Conservation (phyloP, 768 basidiomycete species). For the Clitopilus passeckerianus region DNA sequence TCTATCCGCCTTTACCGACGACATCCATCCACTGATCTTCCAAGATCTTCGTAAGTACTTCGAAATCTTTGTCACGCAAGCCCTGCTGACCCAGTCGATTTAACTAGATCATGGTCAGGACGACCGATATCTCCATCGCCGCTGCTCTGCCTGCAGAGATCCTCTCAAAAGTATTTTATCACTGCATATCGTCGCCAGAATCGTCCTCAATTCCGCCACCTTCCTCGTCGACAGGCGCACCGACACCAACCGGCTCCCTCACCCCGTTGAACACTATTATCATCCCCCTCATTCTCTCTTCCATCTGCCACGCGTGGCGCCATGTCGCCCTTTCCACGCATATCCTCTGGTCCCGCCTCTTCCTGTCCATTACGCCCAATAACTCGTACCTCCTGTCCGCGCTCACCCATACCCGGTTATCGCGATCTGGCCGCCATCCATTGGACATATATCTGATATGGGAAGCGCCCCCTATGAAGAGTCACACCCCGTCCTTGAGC, state of each 20-base stretch:
- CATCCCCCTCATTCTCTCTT: constrained; percentile 31
- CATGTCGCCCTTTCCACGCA: constrained; percentile 32
- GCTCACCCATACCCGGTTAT: constrained; percentile 15
- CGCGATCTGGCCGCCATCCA: constrained; percentile 14
- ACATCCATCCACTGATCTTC: not conserved
- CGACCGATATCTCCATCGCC: not conserved
- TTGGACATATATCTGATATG: constrained; percentile 18
- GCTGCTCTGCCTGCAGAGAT: constrained; percentile 29
- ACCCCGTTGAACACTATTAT: constrained; percentile 29
- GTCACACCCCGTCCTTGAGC: constrained; percentile 15
- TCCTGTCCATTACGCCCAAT: constrained; percentile 15
- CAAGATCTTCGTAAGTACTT: not conserved
- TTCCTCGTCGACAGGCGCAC: constrained; percentile 4
- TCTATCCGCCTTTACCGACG: not conserved
- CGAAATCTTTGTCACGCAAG: not conserved
- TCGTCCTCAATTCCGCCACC: constrained; percentile 6
- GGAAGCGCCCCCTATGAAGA: constrained; percentile 12
- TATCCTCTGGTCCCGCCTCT: constrained; percentile 35
- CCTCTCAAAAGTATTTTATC: constrained; percentile 37
- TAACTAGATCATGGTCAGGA: not conserved
- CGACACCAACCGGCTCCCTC: constrained; percentile 19
- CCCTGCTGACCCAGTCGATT: not conserved
- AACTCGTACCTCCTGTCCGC: not conserved
- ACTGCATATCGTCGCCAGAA: constrained; percentile 14
- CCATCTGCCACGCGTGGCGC: constrained; percentile 35